Evolutionary conservation across 2,329 filamentous ascomycete species (phyloP), one percentile per base, ranked within the genome.

Genomic region (Colletotrichum gigasporum): DNA sequence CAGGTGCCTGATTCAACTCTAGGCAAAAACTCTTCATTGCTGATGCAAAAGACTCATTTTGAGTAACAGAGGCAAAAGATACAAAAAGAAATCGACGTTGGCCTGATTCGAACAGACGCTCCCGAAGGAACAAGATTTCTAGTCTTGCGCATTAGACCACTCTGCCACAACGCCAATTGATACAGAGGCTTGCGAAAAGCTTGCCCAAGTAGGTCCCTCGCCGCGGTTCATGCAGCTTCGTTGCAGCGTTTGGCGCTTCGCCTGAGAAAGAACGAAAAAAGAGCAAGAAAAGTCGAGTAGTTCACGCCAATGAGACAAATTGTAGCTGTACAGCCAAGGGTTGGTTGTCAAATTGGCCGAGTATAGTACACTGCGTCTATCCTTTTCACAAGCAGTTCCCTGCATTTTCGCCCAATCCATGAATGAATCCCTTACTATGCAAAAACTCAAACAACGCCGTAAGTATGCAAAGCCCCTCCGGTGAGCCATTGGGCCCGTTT

Each of bases 131-230:
- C 54, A 63, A 63, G 55, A 60, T 63, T 63, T 63, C 60, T 63
- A 63, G 60, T 60, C 60, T 60, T 63, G 60, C 60, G 60, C 60
- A 63, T 63, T 63, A 63, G 60, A 63, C 60, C 60, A 63, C 60
- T 63, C 60, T 63, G 60, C 60, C 60, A 63, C 60, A 63, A 63
- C 60, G 60, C 60, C 59, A n/a, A n/a, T n/a, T n/a, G n/a, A n/a
- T n/a, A n/a, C n/a, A n/a, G n/a, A n/a, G n/a, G n/a, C n/a, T n/a
- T n/a, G n/a, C n/a, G n/a, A n/a, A n/a, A n/a, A n/a, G n/a, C n/a
- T n/a, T n/a, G n/a, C n/a, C n/a, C n/a, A n/a, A n/a, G n/a, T n/a
- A n/a, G n/a, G n/a, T n/a, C n/a, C n/a, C n/a, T n/a, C n/a, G n/a
- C n/a, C n/a, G n/a, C n/a, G n/a, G n/a, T n/a, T n/a, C n/a, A n/a